A percentile compares a stretch with the other conserved stretches of the same genome.
These are phyloP conservation scores for Talaromyces stipitatus DNA, from an alignment of 495 filamentous ascomycete species.

Conservation along the genomic window DNA sequence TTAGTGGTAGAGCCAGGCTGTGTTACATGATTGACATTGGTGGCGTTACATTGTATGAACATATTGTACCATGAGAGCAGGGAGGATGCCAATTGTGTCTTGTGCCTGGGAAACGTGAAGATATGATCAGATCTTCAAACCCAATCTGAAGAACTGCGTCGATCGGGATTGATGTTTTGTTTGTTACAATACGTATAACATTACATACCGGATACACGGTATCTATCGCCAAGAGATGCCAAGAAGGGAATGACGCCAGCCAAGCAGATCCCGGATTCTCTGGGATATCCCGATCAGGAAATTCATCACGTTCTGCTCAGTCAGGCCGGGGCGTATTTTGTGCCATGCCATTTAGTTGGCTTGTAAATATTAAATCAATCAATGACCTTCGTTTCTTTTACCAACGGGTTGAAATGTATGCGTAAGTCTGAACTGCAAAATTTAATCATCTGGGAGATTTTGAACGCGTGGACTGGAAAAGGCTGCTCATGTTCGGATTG, in stretches of 20 bases:
- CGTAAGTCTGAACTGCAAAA: not conserved
- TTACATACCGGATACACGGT: not conserved
- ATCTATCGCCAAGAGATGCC: not conserved
- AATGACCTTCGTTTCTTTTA: too few relatives aligned
- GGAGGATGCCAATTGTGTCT: not conserved
- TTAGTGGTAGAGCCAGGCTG: not conserved
- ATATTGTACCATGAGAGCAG: not conserved
- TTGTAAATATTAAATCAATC: too few relatives aligned
- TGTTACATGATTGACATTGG: not conserved
- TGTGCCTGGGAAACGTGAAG: not conserved
- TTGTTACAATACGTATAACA: not conserved
- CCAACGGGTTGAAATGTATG: not conserved
- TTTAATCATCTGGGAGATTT: too few relatives aligned
- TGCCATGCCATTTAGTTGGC: too few relatives aligned
- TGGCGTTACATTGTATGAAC: not conserved
- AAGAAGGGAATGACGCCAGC: not conserved
- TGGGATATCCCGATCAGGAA: not conserved
- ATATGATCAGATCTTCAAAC: not conserved
- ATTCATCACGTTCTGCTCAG: not conserved
- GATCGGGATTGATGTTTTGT: too few relatives aligned
- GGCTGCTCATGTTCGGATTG: not conserved
- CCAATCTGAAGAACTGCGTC: not conserved
- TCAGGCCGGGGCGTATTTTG: not conserved
- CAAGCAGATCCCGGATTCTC: not conserved
- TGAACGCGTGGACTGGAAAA: not conserved